phyloP scores from a whole-genome alignment of 768 basidiomycete genomes.

The Mrakia hoshinonis region DNA sequence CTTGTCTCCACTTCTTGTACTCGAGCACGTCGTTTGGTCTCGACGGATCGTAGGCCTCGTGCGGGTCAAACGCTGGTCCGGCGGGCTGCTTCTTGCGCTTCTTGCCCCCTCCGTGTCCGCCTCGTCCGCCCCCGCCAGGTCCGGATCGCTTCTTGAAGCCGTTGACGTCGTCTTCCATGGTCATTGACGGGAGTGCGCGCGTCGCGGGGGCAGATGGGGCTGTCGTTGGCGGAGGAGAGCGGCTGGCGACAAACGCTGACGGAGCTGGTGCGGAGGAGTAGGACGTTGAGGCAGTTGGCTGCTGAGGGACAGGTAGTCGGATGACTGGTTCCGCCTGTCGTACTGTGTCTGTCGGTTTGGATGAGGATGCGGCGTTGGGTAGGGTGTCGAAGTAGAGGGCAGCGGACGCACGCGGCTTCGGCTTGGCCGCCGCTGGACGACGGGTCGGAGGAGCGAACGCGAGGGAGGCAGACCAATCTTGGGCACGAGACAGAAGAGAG shows the following conservation, averaged over 20 bases:
- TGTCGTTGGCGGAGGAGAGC: background rate
- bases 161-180: slow-evolving; percentile 79
- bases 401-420: slow-evolving; percentile 52
- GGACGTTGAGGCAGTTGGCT: background rate
- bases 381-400: slow-evolving; percentile 38
- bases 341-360: slow-evolving; percentile 20
- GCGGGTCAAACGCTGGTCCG: slow-evolving; percentile 13
- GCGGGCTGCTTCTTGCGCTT: slow-evolving; percentile 46
- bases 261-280: background rate
- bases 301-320: background rate
- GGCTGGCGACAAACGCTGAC: background rate
- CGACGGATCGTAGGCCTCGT: slow-evolving; percentile 57
- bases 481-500: slow-evolving; percentile 28
- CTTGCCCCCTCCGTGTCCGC: slow-evolving; percentile 49
- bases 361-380: slow-evolving; percentile 5
- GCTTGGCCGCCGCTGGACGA: slow-evolving; percentile 52
- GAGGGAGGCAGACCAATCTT: slow-evolving; percentile 81
- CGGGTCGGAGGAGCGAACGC: slow-evolving; percentile 72
- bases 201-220: background rate
- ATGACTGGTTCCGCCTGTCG: slow-evolving; percentile 15
- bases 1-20: slow-evolving; percentile 70
- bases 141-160: slow-evolving; percentile 49
- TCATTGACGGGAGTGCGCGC: slow-evolving; percentile 60
- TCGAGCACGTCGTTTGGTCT: slow-evolving; percentile 84
- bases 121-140: slow-evolving; percentile 48